These are phyloP conservation scores for Boletus rufocinnamomeus DNA, from an alignment of 768 basidiomycete species.

Conservation along the genomic window DNA sequence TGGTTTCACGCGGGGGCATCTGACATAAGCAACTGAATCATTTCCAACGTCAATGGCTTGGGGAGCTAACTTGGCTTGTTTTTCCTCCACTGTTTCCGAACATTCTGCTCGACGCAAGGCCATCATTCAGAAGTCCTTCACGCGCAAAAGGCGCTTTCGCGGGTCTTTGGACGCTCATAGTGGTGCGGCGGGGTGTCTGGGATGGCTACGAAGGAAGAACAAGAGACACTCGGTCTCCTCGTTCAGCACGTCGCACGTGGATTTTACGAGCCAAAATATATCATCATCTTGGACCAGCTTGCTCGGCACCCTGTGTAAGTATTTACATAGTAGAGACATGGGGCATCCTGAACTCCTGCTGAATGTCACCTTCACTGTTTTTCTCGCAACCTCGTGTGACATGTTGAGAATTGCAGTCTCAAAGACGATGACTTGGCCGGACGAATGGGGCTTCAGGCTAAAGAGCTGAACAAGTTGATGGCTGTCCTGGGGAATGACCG, in stretches of 20 bases:
- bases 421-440: constrained; percentile 95
- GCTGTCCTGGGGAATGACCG: constrained; percentile 78
- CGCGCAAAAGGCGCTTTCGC: constrained; percentile 11
- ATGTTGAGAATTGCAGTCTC: constrained; percentile 52
- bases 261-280: constrained; percentile 93
- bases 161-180: constrained; percentile 7
- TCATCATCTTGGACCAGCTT: constrained; percentile 92
- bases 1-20: background rate
- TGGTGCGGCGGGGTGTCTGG: constrained; percentile 14
- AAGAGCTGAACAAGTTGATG: constrained; percentile 89
- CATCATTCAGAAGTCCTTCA: constrained; percentile 4
- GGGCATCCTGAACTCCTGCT: constrained; percentile 21
- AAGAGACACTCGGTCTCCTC: constrained; percentile 80
- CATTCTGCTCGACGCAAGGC: constrained; percentile 10
- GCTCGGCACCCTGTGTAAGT: constrained; percentile 94
- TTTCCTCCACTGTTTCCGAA: background rate
- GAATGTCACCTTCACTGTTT: constrained; percentile 15
- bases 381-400: constrained; percentile 19
- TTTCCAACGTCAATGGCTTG: background rate
- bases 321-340: constrained; percentile 34
- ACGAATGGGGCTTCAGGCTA: constrained; percentile 83
- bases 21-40: constrained; percentile 9
- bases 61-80: background rate
- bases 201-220: constrained; percentile 77
- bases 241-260: constrained; percentile 92